Conservation (phyloP, 768 basidiomycete genomes). For the Amanita exitialis region DNA sequence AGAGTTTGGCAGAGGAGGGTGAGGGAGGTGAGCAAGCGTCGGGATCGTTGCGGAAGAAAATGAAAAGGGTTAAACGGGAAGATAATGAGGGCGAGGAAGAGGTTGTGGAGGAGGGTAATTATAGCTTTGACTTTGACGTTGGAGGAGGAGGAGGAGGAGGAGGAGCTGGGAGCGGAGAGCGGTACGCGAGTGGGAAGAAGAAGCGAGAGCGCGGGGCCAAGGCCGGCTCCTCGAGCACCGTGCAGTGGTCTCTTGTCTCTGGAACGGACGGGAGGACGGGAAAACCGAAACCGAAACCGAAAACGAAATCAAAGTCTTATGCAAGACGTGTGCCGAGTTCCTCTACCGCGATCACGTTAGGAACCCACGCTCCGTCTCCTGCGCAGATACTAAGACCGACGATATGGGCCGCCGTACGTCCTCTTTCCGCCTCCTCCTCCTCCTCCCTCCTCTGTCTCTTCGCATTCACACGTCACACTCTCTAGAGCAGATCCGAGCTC, state of each 20-base stretch:
- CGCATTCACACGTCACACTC: background rate
- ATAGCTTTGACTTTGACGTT: too few relatives aligned
- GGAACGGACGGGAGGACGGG: background rate
- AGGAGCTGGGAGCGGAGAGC: background rate
- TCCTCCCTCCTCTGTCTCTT: background rate
- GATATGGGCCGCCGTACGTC: background rate
- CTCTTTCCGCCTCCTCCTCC: background rate
- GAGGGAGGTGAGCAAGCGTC: background rate
- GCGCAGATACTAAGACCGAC: background rate
- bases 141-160: background rate
- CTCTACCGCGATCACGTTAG: background rate
- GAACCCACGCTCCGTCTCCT: too few relatives aligned
- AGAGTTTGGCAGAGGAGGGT: background rate
- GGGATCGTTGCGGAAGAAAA: background rate
- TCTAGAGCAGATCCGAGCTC: constrained; percentile 6
- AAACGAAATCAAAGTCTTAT: background rate
- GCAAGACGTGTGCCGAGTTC: background rate
- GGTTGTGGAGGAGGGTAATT: background rate
- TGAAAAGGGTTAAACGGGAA: background rate
- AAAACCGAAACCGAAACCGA: too few relatives aligned
- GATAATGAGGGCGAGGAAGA: background rate
- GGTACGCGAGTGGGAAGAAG: background rate
- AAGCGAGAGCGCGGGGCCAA: background rate
- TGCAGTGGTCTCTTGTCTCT: background rate
- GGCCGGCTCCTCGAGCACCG: background rate